Evolutionary conservation across 371 early-diverging fungal genomes (phyloP).

Genomic region (Lichtheimia ornata): DNA sequence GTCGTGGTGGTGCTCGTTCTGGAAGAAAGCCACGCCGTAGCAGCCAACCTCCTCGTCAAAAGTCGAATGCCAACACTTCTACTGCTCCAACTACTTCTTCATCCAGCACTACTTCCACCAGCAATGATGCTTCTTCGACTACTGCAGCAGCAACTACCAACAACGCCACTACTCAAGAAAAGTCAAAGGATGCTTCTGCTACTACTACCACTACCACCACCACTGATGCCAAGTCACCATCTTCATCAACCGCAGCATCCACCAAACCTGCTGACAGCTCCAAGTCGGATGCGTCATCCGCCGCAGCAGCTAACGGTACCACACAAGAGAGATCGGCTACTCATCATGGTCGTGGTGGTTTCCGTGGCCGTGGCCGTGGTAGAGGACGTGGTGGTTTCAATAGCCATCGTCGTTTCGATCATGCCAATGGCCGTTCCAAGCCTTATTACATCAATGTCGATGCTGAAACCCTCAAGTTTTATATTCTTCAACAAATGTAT

Average conservation of each 20-base stretch:
- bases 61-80: not conserved
- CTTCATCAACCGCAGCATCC: conserved; percentile 11
- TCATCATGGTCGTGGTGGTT: conserved; percentile 25
- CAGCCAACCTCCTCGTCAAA: conserved; percentile 16
- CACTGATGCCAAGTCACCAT: conserved; percentile 4
- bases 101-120: conserved; percentile 6
- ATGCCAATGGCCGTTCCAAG: conserved; percentile 27
- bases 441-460: conserved; percentile 50
- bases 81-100: not conserved
- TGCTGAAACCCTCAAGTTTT: conserved; percentile 57
- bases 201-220: conserved; percentile 3
- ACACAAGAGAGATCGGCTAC: conserved; percentile 1
- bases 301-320: conserved; percentile 7
- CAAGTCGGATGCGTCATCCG: not conserved
- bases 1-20: conserved; percentile 15
- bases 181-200: not conserved
- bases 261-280: conserved; percentile 1
- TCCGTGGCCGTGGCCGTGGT: conserved; percentile 40
- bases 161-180: not conserved
- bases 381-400: conserved; percentile 29
- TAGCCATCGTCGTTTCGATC: conserved; percentile 30
- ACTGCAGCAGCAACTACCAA: not conserved
- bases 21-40: conserved; percentile 22
- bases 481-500: conserved; percentile 66
- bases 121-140: not conserved